A percentile compares a stretch with the other conserved stretches of the same genome.
Evolutionary conservation across 106 monocot genomes (phyloP).

Genomic region (Iris macrosiphon): DNA sequence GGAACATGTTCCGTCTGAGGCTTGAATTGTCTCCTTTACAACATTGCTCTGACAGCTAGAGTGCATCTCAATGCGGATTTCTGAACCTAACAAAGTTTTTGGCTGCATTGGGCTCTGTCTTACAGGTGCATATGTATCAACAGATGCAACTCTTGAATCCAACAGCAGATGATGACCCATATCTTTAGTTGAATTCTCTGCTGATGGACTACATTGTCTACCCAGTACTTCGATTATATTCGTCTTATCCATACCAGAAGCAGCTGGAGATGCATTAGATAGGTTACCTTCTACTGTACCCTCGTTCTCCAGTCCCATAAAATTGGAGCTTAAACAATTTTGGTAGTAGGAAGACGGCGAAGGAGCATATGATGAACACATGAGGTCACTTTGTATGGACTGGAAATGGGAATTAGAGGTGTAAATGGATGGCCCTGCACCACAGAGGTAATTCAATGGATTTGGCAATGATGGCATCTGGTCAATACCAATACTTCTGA

Average conservation of each 20-base stretch:
- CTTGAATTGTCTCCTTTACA: not conserved
- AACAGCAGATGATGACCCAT: not conserved
- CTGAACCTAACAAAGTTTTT: slow-evolving; percentile 3
- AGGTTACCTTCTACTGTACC: slow-evolving; percentile 1
- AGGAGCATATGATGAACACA: slow-evolving; percentile 1
- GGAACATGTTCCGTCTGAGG: slow-evolving; percentile 5
- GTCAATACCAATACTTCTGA: not conserved
- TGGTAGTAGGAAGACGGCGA: not conserved
- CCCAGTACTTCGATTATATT: slow-evolving; percentile 13
- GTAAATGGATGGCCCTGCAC: slow-evolving; percentile 2
- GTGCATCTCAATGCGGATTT: not conserved
- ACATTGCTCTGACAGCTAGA: slow-evolving; percentile 5
- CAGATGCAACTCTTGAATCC: not conserved
- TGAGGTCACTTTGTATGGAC: not conserved
- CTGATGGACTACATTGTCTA: not conserved
- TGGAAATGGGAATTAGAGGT: not conserved
- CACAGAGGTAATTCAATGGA: not conserved
- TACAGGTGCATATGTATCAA: slow-evolving; percentile 10
- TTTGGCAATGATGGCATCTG: not conserved
- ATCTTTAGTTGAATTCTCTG: slow-evolving; percentile 10
- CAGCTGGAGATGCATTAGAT: slow-evolving; percentile 6
- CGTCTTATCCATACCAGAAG: slow-evolving; percentile 1
- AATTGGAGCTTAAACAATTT: not conserved
- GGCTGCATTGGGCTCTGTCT: slow-evolving; percentile 8
- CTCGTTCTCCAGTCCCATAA: slow-evolving; percentile 4